Evolutionary conservation across 2,329 filamentous ascomycete genomes (phyloP), one percentile per base, ranked within the genome.

Genomic region (Ampelomyces quisqualis): DNA sequence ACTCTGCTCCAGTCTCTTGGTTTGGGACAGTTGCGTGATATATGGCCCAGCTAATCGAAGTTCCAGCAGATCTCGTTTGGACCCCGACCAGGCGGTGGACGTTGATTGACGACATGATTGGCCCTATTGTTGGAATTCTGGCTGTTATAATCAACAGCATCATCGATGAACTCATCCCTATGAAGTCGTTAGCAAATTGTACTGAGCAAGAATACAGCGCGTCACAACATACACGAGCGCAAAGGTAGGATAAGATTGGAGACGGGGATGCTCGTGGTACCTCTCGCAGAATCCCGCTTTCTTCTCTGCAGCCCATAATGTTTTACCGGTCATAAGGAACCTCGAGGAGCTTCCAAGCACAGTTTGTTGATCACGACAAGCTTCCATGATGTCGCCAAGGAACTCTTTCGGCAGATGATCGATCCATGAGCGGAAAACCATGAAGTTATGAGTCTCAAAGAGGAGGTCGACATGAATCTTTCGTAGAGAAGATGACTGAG

Each of bases 21-120:
- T 64, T 80, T 73, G 0, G 36, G 33, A 51, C 81, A 80, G 3
- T 79, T 74, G 14, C 69, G 71, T 45, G 70, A 62, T 23, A 73
- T 70, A 47, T 85, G 81, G 5, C 80, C 82, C 40, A 81, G 77
- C 35, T 77, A 62, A 13, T 79, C 80, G 49, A 82, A 85, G 66
- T 85, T 85, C 19, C 14, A 34, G 4, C 31, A 34, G 14, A n/a
- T 34, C 11, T 22, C 11, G 20, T 8, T 23, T n/a, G n/a, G 19
- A 11, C 19, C 9, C n/a, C 10, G 23, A 3, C 11, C 6, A 18
- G 13, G 3, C 2, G 31, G n/a, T 3, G 4, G 8, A 4, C 19
- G 13, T n/a, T 8, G 15, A 9, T 24, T n/a, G 3, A 24, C 9
- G 3, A 24, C 3, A 24, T 24, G 22, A 23, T 23, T 23, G 10